Evolutionary conservation across 164 flowering plant species (phyloP).

Genomic region (Liriodendron chinense): DNA sequence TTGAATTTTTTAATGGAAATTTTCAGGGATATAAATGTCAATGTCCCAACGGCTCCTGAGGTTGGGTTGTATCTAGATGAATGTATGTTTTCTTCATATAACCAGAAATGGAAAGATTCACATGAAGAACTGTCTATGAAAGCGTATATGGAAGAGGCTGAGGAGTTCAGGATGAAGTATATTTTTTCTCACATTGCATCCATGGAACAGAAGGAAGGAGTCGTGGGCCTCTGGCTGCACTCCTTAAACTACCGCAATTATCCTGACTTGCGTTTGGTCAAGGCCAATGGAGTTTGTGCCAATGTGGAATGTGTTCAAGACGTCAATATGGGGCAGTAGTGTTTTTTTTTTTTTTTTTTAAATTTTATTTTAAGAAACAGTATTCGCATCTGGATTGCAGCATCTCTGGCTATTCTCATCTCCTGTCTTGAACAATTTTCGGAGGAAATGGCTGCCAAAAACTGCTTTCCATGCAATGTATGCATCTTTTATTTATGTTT

Average conservation of each 20-base stretch:
- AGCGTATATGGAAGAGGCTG: constrained; percentile 69
- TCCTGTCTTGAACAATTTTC: neutral
- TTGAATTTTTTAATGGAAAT: neutral
- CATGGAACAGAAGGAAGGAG: constrained; percentile 78
- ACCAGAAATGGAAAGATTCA: constrained; percentile 74
- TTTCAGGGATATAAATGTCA: constrained; percentile 67
- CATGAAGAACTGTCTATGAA: constrained; percentile 91
- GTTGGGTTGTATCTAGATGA: constrained; percentile 93
- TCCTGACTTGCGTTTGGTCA: constrained; percentile 52
- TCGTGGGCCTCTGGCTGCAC: constrained; percentile 85
- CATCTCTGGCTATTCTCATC: neutral
- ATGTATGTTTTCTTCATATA: constrained; percentile 85
- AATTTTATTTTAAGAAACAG: too few relatives aligned
- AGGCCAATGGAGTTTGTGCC: constrained; percentile 9
- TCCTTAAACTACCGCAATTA: constrained; percentile 87
- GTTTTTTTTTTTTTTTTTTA: too few relatives aligned
- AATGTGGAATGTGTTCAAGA: constrained; percentile 17
- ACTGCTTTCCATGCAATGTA: neutral
- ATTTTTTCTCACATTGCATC: constrained; percentile 84
- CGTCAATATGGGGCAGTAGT: constrained; percentile 19
- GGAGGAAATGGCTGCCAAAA: constrained; percentile 2
- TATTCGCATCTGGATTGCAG: neutral
- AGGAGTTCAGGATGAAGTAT: constrained; percentile 79
- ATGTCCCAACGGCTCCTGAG: constrained; percentile 95
- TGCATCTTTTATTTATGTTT: neutral